Percentiles rank a stretch among this genome's conserved stretches.
Evolutionary conservation across 352 stramenopile species (phyloP).

Genomic region (Aphanomyces invadans): DNA sequence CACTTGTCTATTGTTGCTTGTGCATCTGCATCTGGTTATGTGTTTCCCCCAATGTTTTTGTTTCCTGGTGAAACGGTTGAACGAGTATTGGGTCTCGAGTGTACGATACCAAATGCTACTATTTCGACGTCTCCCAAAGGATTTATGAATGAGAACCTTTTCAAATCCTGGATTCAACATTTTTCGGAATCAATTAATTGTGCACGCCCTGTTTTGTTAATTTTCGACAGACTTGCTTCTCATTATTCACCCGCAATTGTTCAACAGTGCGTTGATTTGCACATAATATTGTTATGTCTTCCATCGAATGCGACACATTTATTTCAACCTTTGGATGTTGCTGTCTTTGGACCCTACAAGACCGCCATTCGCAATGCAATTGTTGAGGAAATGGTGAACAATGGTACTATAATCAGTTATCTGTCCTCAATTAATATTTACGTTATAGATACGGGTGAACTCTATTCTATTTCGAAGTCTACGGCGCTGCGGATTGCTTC

Average conservation of each 20-base stretch:
- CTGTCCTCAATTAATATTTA: not conserved
- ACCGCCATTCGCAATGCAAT: not conserved
- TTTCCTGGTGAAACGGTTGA: conserved; percentile 21
- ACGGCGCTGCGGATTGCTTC: not conserved
- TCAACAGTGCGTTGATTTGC: not conserved
- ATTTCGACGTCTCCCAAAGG: conserved; percentile 25
- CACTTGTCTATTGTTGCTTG: conserved; percentile 31
- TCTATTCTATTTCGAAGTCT: not conserved
- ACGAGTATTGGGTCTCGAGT: not conserved
- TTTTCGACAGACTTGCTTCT: not conserved
- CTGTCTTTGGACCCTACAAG: conserved; percentile 7
- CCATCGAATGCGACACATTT: not conserved
- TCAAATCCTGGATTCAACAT: conserved; percentile 8
- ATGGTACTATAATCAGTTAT: not conserved
- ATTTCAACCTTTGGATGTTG: conserved; percentile 7
- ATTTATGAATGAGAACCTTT: conserved; percentile 23
- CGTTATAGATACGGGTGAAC: not conserved
- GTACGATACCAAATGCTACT: not conserved
- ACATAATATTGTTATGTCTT: conserved; percentile 8
- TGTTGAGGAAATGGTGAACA: not conserved
- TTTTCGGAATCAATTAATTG: not conserved
- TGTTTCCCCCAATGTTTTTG: conserved; percentile 26
- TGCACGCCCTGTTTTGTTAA: not conserved
- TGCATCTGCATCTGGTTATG: conserved; percentile 17
- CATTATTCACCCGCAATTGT: not conserved